These are phyloP conservation scores for Sporobolomyces roseus DNA, from an alignment of 768 basidiomycete genomes.

Conservation along the genomic window DNA sequence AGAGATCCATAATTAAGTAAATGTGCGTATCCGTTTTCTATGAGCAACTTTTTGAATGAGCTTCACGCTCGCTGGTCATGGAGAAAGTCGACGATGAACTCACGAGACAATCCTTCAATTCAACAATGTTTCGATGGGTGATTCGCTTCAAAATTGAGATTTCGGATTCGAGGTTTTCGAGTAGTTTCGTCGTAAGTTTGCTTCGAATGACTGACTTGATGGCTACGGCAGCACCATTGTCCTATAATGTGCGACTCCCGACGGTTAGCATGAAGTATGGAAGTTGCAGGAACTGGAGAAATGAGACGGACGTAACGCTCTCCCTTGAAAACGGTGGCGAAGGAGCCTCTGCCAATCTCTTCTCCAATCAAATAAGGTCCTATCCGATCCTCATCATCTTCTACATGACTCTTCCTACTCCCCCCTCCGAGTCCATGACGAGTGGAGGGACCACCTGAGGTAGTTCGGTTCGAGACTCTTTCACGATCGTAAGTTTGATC, in stretches of 20 bases:
- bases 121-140: constrained; percentile 87
- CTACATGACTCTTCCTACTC: constrained; percentile 15
- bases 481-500: constrained; percentile 14
- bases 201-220: constrained; percentile 90
- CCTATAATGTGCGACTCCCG: no score
- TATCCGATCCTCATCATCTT: constrained; percentile 44
- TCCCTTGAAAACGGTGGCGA: constrained; percentile 76
- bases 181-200: constrained; percentile 81
- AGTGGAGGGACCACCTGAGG: not conserved
- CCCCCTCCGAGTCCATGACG: not conserved
- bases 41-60: no score
- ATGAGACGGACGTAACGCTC: constrained; percentile 18
- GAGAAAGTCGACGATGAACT: constrained; percentile 39
- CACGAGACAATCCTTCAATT: constrained; percentile 87
- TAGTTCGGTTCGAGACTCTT: constrained; percentile 9
- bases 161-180: constrained; percentile 97
- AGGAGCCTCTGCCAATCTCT: constrained; percentile 67
- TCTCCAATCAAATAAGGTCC: constrained; percentile 48
- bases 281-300: not conserved
- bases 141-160: constrained; percentile 93
- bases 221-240: constrained; percentile 54
- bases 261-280: no score
- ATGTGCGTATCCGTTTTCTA: constrained; percentile 55
- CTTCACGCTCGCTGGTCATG: no score
- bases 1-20: constrained; percentile 97